A percentile compares a stretch with the other conserved stretches of the same genome.
phyloP scores from a whole-genome alignment of 2,329 filamentous ascomycete genomes.

The Alternaria postmessia region DNA sequence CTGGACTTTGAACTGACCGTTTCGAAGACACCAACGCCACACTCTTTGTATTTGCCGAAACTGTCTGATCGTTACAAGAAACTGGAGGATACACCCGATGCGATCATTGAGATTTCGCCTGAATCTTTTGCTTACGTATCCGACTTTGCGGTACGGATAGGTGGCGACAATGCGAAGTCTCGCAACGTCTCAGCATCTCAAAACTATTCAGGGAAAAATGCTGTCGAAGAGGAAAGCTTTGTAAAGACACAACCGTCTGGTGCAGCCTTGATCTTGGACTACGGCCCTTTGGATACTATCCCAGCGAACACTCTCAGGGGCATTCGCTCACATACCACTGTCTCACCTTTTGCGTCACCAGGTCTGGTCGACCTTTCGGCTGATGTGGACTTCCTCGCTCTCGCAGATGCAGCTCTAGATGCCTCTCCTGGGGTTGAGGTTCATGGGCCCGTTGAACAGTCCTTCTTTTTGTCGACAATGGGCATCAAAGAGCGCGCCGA shows the following conservation, averaged over 20 bases:
- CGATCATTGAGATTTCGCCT: slow-evolving; percentile 88
- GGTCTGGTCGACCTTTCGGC: slow-evolving; percentile 88
- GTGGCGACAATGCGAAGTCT: slow-evolving; percentile 61
- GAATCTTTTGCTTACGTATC: slow-evolving; percentile 81
- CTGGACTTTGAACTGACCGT: slow-evolving; percentile 90
- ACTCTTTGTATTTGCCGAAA: slow-evolving; percentile 85
- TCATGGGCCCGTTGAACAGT: slow-evolving; percentile 90
- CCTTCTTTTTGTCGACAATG: slow-evolving; percentile 78
- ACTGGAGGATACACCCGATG: slow-evolving; percentile 71
- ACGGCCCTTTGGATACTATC: slow-evolving; percentile 80
- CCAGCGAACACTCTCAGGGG: slow-evolving; percentile 90
- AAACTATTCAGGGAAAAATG: slow-evolving; percentile 29
- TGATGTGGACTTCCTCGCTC: slow-evolving; percentile 89
- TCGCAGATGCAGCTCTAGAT: slow-evolving; percentile 81
- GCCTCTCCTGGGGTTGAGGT: slow-evolving; percentile 85
- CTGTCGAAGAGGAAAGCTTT: slow-evolving; percentile 30
- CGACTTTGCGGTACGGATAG: slow-evolving; percentile 86
- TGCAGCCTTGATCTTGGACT: slow-evolving; percentile 94
- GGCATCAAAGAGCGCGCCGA: slow-evolving; percentile 68
- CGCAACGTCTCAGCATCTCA: slow-evolving; percentile 51
- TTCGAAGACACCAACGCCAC: slow-evolving; percentile 77
- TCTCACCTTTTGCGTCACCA: slow-evolving; percentile 80
- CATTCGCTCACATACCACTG: slow-evolving; percentile 77
- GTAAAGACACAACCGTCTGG: slow-evolving; percentile 73
- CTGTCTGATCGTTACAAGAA: slow-evolving; percentile 79